Percentiles rank a stretch among this genome's conserved stretches.
Evolutionary conservation across 2,329 filamentous ascomycete species (phyloP).

Genomic region (Acarospora socialis): DNA sequence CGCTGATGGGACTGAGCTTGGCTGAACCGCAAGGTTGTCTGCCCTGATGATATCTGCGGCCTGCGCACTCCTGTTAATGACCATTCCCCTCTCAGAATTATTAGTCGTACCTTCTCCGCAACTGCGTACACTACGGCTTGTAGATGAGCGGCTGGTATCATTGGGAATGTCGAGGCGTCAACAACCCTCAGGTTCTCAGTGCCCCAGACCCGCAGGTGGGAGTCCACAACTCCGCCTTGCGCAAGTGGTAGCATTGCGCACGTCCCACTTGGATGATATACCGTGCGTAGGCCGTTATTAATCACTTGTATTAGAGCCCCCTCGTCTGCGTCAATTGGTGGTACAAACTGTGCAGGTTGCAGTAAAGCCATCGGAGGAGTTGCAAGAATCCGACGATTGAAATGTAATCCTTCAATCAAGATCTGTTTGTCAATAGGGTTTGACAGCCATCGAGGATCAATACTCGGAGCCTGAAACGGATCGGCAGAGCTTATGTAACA

Average conservation of each 20-base stretch:
- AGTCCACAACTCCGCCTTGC: conserved; percentile 36
- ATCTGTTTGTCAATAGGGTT: conserved; percentile 31
- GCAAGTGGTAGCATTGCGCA: conserved; percentile 35
- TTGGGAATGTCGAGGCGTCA: conserved; percentile 31
- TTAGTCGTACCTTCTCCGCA: conserved; percentile 26
- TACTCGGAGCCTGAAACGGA: conserved; percentile 22
- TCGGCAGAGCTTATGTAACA: conserved; percentile 28
- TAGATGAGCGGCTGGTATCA: conserved; percentile 24
- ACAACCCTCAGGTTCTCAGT: conserved; percentile 31
- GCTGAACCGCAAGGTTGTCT: conserved; percentile 7
- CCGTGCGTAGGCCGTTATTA: conserved; percentile 23
- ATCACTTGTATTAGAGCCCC: conserved; percentile 18
- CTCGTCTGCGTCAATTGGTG: conserved; percentile 18
- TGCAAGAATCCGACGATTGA: no score
- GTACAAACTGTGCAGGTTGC: conserved; percentile 15
- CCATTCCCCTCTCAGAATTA: not conserved
- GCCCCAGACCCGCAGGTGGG: conserved; percentile 30
- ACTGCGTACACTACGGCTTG: conserved; percentile 14
- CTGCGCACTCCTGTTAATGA: conserved; percentile 16
- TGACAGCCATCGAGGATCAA: conserved; percentile 31
- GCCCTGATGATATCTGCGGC: conserved; percentile 34
- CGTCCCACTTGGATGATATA: conserved; percentile 38
- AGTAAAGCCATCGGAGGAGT: conserved; percentile 15
- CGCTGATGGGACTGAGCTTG: no score
- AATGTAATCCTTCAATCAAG: conserved; percentile 17